Evolutionary conservation across 306 rosid genomes (phyloP).

Genomic region (Arachis hypogaea): DNA sequence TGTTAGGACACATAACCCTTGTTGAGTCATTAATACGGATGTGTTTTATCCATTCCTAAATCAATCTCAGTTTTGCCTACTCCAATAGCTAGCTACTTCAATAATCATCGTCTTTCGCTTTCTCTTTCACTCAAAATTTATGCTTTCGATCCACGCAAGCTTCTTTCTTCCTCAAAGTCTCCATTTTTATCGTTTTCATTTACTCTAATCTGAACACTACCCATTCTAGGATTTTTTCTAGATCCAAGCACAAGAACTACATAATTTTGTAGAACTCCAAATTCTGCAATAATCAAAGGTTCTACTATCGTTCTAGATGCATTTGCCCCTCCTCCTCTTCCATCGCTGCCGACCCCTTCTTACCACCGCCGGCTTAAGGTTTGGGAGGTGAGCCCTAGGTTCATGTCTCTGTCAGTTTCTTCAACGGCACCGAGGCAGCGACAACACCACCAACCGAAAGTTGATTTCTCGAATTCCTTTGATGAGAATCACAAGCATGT

Average conservation of each 20-base stretch:
- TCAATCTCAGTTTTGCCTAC: no score
- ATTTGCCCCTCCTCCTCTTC: slow-evolving; percentile 52
- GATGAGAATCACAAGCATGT: slow-evolving; percentile 52
- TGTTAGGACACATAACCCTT: no score
- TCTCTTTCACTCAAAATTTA: neutral
- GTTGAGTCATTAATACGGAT: no score
- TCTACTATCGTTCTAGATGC: neutral
- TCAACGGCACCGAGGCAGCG: slow-evolving; percentile 37
- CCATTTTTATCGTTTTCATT: neutral
- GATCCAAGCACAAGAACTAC: slow-evolving; percentile 18
- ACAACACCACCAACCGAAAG: slow-evolving; percentile 45
- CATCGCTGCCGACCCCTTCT: slow-evolving; percentile 49
- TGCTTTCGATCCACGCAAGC: slow-evolving; percentile 3
- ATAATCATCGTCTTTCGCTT: neutral
- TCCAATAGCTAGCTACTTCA: slow-evolving; percentile 21
- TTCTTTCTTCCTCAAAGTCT: neutral
- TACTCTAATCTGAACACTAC: neutral
- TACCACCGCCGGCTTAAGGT: slow-evolving; percentile 72
- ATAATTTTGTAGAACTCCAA: slow-evolving; percentile 19
- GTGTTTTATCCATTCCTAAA: no score
- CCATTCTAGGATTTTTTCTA: slow-evolving; percentile 25
- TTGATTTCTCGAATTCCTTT: slow-evolving; percentile 42
- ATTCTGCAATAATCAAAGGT: neutral
- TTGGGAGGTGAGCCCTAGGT: slow-evolving; percentile 84
- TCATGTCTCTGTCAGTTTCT: slow-evolving; percentile 66